phyloP scores from a whole-genome alignment of 2,329 filamentous ascomycete genomes.

The Blastomyces gilchristii region DNA sequence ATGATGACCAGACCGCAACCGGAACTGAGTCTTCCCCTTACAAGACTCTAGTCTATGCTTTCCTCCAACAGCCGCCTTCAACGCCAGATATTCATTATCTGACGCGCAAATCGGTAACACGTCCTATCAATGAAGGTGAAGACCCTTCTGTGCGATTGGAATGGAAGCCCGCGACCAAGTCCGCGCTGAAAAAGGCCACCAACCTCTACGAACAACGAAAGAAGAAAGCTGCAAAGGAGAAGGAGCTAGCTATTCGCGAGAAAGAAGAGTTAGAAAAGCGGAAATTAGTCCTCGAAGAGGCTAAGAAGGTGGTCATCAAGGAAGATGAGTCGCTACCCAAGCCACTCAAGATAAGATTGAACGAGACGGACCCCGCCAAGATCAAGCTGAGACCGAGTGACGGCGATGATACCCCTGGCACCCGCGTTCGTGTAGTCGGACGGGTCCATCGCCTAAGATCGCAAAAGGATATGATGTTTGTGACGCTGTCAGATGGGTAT shows the following conservation, averaged over 20 bases:
- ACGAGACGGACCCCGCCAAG: conserved; percentile 53
- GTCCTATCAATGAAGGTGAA: conserved; percentile 49
- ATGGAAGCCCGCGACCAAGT: conserved; percentile 77
- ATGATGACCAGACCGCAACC: conserved; percentile 55
- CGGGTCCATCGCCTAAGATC: conserved; percentile 70
- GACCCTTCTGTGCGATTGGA: conserved; percentile 54
- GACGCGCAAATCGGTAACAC: conserved; percentile 57
- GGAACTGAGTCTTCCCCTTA: conserved; percentile 66
- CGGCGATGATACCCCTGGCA: conserved; percentile 47
- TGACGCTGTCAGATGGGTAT: conserved; percentile 77
- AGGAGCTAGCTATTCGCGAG: conserved; percentile 60
- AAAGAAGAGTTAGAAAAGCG: conserved; percentile 63
- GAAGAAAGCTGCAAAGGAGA: conserved; percentile 74
- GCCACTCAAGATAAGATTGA: conserved; percentile 65
- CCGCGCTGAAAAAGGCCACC: conserved; percentile 74
- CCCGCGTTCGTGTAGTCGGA: conserved; percentile 68
- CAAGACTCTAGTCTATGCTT: conserved; percentile 70
- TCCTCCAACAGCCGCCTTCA: conserved; percentile 56
- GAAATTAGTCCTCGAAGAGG: conserved; percentile 63
- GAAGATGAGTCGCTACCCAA: conserved; percentile 65
- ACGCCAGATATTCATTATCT: conserved; percentile 52
- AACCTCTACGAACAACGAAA: conserved; percentile 64
- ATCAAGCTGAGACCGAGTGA: conserved; percentile 45
- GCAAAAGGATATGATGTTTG: conserved; percentile 78
- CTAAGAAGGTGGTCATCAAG: conserved; percentile 62